phyloP scores from a whole-genome alignment of 805 yeast species.

The Lachancea sp. region DNA sequence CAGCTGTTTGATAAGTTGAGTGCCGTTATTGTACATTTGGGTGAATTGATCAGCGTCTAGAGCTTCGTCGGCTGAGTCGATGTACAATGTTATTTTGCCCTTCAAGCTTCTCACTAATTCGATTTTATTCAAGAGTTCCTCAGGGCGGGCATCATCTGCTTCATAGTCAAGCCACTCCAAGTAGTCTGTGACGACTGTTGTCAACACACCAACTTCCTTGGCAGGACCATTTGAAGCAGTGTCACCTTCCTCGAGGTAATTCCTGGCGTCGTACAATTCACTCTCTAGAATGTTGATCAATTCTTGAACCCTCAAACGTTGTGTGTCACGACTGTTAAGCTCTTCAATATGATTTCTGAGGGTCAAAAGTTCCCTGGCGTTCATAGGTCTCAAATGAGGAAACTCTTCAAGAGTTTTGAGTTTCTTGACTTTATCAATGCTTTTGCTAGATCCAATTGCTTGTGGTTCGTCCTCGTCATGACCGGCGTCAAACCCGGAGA shows the following conservation, averaged over 20 bases:
- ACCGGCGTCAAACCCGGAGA: slow-evolving; percentile 17
- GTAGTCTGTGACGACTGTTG: slow-evolving; percentile 38
- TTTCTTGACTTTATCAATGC: slow-evolving; percentile 17
- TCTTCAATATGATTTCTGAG: slow-evolving; percentile 44
- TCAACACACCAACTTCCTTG: slow-evolving; percentile 34
- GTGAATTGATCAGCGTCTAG: slow-evolving; percentile 42
- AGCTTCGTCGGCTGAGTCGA: slow-evolving; percentile 41
- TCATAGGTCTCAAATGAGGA: slow-evolving; percentile 35
- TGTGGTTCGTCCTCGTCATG: slow-evolving; percentile 9
- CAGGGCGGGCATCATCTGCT: slow-evolving; percentile 42
- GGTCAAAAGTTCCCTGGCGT: slow-evolving; percentile 40
- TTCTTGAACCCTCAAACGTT: slow-evolving; percentile 48
- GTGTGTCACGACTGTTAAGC: slow-evolving; percentile 50
- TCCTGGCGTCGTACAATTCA: slow-evolving; percentile 62
- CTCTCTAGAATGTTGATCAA: slow-evolving; percentile 66
- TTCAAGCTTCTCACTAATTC: slow-evolving; percentile 22
- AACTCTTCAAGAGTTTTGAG: slow-evolving; percentile 10
- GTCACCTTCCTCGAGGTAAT: slow-evolving; percentile 49
- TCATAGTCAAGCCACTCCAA: slow-evolving; percentile 79
- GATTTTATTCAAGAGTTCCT: slow-evolving; percentile 35
- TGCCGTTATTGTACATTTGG: slow-evolving; percentile 39
- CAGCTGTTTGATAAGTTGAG: slow-evolving; percentile 35
- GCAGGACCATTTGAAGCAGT: slow-evolving; percentile 38
- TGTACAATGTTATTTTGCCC: slow-evolving; percentile 33
- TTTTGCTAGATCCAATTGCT: slow-evolving; percentile 10